Conservation (phyloP, 345 rosid species). For the Eutrema japonicum region DNA sequence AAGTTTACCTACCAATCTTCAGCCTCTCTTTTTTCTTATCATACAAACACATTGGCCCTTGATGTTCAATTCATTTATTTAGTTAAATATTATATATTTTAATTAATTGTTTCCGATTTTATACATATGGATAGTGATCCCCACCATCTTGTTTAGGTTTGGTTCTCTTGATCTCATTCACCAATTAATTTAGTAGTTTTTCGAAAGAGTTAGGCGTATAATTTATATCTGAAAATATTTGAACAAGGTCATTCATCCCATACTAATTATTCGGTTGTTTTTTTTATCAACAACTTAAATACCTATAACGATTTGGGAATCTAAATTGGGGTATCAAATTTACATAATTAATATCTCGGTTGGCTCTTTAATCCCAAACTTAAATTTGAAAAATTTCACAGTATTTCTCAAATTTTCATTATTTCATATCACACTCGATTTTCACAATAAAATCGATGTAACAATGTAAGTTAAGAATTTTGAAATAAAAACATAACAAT, state of each 20-base stretch:
- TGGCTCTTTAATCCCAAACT: neutral
- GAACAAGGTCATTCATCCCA: neutral
- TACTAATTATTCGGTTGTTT: neutral
- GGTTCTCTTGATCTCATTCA: slow-evolving; percentile 34
- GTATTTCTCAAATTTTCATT: neutral
- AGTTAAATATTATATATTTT: slow-evolving; percentile 47
- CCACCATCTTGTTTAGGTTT: slow-evolving; percentile 53
- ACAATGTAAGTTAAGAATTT: neutral
- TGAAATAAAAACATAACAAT: neutral
- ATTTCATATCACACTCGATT: neutral
- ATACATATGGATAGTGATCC: slow-evolving; percentile 50
- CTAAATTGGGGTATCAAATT: too few relatives aligned
- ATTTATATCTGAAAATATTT: slow-evolving; percentile 18
- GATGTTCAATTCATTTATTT: slow-evolving; percentile 41
- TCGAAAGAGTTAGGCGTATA: slow-evolving; percentile 34
- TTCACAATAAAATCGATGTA: neutral
- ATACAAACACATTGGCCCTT: slow-evolving; percentile 43
- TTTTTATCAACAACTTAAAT: too few relatives aligned
- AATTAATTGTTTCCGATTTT: slow-evolving; percentile 33
- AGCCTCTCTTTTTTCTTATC: slow-evolving; percentile 32
- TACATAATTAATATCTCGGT: too few relatives aligned
- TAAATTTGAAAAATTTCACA: neutral
- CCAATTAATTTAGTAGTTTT: slow-evolving; percentile 27
- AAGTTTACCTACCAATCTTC: slow-evolving; percentile 61
- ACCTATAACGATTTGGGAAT: too few relatives aligned